phyloP scores from a whole-genome alignment of 2,329 filamentous ascomycete species.

The Emergomyces africanus region DNA sequence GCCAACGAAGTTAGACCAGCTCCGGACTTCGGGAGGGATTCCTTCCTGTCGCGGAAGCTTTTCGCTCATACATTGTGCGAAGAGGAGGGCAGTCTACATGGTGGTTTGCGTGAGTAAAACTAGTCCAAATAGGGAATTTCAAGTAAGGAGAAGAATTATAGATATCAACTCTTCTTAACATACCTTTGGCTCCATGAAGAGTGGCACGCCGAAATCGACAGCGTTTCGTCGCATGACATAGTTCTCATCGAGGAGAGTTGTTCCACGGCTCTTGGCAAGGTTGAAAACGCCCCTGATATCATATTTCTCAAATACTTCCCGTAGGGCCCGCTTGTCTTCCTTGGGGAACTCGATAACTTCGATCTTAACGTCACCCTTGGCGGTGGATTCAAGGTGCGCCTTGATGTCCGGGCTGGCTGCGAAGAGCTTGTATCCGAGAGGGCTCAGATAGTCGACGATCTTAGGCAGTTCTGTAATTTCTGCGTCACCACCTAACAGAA shows the following conservation, averaged over 20 bases:
- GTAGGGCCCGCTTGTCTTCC: constrained; percentile 85
- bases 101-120: constrained; percentile 1
- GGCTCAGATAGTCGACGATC: constrained; percentile 75
- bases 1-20: constrained; percentile 92
- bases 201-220: constrained; percentile 91
- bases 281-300: constrained; percentile 96
- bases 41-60: constrained; percentile 83
- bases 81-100: constrained; percentile 76
- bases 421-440: constrained; percentile 89
- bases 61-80: constrained; percentile 92
- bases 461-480: constrained; percentile 57
- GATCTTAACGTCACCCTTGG: constrained; percentile 56
- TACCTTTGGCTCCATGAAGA: constrained; percentile 98
- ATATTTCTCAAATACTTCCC: constrained; percentile 94
- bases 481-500: constrained; percentile 73
- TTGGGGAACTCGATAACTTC: constrained; percentile 96
- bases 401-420: constrained; percentile 75
- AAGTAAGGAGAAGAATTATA: neutral
- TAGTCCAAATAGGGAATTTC: neutral
- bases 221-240: constrained; percentile 98
- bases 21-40: constrained; percentile 79
- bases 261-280: constrained; percentile 69
- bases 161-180: constrained; percentile 18
- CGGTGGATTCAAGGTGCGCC: constrained; percentile 59
- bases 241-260: constrained; percentile 79